Conservation (phyloP, 2,329 filamentous ascomycete species). For the Neofusicoccum cordaticola region DNA sequence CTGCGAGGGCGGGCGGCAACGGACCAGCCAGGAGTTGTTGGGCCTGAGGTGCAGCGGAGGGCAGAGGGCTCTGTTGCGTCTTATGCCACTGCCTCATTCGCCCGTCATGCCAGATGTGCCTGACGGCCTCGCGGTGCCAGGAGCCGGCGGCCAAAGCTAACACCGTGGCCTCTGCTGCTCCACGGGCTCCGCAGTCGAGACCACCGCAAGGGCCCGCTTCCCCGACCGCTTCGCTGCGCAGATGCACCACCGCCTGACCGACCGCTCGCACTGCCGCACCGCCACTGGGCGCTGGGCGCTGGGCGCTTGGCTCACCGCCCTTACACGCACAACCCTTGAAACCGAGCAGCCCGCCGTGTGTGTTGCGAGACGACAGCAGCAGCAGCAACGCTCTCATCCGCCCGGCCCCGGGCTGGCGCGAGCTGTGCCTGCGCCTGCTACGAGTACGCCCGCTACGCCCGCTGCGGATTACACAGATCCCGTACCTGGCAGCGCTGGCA, state of each 20-base stretch:
- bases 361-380: not conserved
- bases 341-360: not conserved
- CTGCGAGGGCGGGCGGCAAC: conserved; percentile 2
- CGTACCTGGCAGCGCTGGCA: conserved; percentile 10
- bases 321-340: not conserved
- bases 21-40: conserved; percentile 6
- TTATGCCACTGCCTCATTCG: not conserved
- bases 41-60: not conserved
- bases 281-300: not conserved
- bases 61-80: not conserved
- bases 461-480: not conserved
- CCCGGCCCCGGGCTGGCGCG: not conserved
- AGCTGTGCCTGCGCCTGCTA: not conserved
- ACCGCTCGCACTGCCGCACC: no score
- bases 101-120: no score
- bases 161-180: no score
- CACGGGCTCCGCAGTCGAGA: no score
- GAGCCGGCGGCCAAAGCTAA: no score
- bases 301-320: not conserved
- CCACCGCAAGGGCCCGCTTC: no score
- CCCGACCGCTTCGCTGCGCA: no score
- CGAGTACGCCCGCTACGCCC: no score
- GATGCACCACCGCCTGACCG: no score
- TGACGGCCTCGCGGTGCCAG: no score
- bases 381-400: not conserved